Conservation (phyloP, 257 asterid species). For the Mitragyna speciosa region DNA sequence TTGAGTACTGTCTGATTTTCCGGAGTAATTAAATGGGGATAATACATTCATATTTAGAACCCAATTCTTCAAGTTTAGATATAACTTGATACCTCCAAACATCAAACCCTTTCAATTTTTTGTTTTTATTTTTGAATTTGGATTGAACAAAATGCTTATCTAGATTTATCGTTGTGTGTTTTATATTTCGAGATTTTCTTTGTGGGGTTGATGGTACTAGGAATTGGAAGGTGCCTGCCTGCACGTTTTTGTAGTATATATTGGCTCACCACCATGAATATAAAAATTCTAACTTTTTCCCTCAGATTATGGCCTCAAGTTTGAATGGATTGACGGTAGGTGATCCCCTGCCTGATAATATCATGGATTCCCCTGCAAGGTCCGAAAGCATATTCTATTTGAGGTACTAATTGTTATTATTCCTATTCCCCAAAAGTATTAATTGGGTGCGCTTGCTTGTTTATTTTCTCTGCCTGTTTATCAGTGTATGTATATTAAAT, state of each 20-base stretch:
- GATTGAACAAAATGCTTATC: background rate
- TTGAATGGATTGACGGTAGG: slow-evolving; percentile 92
- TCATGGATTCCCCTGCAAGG: slow-evolving; percentile 79
- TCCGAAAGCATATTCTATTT: slow-evolving; percentile 61
- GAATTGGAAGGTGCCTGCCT: background rate
- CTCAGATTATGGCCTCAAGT: slow-evolving; percentile 96
- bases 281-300: background rate
- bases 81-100: background rate
- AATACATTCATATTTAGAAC: background rate
- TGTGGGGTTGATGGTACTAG: background rate
- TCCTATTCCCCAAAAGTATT: background rate
- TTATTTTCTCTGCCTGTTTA: background rate
- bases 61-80: background rate
- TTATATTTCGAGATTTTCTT: background rate
- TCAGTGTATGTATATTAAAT: background rate
- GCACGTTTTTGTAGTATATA: background rate
- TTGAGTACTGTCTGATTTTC: background rate
- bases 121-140: background rate
- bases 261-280: background rate
- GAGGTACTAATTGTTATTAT: slow-evolving; percentile 34
- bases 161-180: background rate
- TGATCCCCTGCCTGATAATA: slow-evolving; percentile 61
- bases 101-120: background rate
- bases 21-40: background rate
- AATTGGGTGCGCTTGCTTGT: background rate